Conservation (phyloP, 495 filamentous ascomycete genomes). For the Melanomma pulvis-pyrius region DNA sequence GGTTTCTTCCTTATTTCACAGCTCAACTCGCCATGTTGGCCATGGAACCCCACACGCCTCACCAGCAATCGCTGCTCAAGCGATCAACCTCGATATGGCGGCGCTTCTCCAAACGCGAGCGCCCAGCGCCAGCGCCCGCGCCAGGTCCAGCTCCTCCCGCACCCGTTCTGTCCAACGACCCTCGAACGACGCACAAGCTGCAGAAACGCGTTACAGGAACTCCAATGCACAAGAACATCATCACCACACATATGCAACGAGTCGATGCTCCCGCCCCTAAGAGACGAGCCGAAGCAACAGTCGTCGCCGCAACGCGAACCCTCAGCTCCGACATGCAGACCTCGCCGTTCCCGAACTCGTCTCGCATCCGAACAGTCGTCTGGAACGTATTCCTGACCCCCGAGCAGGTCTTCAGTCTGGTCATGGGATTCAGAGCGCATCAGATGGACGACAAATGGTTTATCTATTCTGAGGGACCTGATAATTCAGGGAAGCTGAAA, state of each 20-base stretch:
- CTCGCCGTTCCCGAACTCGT: slow-evolving; percentile 1
- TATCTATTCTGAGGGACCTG: slow-evolving; percentile 34
- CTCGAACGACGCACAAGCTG: background rate
- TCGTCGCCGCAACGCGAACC: background rate
- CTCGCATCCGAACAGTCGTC: slow-evolving; percentile 11
- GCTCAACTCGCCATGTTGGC: background rate
- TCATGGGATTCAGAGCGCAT: slow-evolving; percentile 26
- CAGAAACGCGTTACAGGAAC: background rate
- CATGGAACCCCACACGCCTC: background rate
- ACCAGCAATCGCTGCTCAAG: slow-evolving; percentile 5
- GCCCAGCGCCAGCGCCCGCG: background rate
- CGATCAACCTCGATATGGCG: slow-evolving; percentile 16
- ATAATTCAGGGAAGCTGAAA: slow-evolving; percentile 23
- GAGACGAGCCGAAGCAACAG: background rate
- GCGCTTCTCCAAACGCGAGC: slow-evolving; percentile 15
- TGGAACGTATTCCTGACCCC: slow-evolving; percentile 31
- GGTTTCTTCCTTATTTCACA: background rate
- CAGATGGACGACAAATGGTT: slow-evolving; percentile 38
- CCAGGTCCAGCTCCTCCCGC: background rate
- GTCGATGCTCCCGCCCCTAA: slow-evolving; percentile 1
- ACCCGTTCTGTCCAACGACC: background rate
- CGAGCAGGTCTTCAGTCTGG: slow-evolving; percentile 21
- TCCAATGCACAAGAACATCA: background rate
- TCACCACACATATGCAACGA: background rate
- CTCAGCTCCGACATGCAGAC: slow-evolving; percentile 18